Percentiles rank a stretch among this genome's conserved stretches.
Evolutionary conservation across 805 yeast genomes (phyloP).

Genomic region (Saccharomycopsis sp.): DNA sequence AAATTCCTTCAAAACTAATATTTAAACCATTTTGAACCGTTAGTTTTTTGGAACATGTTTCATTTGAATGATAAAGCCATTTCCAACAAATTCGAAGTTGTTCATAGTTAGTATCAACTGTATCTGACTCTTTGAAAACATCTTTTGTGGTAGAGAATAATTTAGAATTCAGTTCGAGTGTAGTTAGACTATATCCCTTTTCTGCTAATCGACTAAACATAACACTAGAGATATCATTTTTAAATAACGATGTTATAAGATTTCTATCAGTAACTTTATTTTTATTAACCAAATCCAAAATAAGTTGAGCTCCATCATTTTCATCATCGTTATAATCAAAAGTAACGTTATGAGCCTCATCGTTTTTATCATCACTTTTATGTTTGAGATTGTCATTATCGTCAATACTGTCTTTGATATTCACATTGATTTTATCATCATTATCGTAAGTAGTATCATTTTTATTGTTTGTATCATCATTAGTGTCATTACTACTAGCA

Average conservation of each 20-base stretch:
- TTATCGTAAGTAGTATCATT: not conserved
- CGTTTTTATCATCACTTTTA: too few relatives aligned
- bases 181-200: conserved; percentile 62
- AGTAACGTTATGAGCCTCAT: too few relatives aligned
- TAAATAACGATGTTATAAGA: too few relatives aligned
- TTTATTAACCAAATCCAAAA: too few relatives aligned
- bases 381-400: conserved; percentile 7
- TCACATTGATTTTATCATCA: not conserved
- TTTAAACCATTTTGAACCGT: conserved; percentile 66
- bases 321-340: too few relatives aligned
- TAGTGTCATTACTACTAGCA: conserved; percentile 12
- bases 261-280: too few relatives aligned
- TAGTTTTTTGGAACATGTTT: conserved; percentile 37
- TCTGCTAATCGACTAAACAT: conserved; percentile 67
- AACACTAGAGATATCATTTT: conserved; percentile 58
- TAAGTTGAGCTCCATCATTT: too few relatives aligned
- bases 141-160: conserved; percentile 34
- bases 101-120: conserved; percentile 39
- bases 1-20: conserved; percentile 78
- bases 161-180: conserved; percentile 22
- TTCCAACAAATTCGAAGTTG: conserved; percentile 78
- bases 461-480: conserved; percentile 23
- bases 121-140: conserved; percentile 42
- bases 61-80: conserved; percentile 72
- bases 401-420: not conserved